A percentile compares a stretch with the other conserved stretches of the same genome.
phyloP scores from a whole-genome alignment of 345 rosid genomes.

The Garcia nutans region DNA sequence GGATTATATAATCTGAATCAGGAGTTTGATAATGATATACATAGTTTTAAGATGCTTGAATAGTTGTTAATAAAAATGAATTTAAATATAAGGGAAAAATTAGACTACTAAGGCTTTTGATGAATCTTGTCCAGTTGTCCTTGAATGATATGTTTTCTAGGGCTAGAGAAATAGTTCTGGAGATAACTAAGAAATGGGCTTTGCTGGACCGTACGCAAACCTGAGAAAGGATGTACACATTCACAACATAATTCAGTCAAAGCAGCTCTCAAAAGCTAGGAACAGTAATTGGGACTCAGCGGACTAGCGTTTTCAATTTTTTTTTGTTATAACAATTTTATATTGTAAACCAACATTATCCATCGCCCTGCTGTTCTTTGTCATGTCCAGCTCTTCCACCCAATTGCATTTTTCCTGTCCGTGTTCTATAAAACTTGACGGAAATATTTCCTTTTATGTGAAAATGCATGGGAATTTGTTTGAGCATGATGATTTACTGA shows the following conservation, averaged over 20 bases:
- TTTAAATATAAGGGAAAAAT: background rate
- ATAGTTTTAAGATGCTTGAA: background rate
- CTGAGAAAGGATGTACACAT: background rate
- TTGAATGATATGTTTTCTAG: background rate
- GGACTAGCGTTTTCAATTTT: background rate
- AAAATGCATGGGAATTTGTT: constrained; percentile 2
- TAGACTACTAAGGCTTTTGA: background rate
- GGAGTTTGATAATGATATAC: background rate
- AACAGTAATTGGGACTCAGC: background rate
- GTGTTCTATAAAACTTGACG: background rate
- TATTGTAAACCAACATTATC: background rate
- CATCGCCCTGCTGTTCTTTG: background rate
- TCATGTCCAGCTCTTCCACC: constrained; percentile 12
- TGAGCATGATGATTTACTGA: background rate
- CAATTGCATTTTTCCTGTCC: background rate
- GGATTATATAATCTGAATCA: constrained; percentile 1
- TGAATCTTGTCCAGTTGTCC: background rate
- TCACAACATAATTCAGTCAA: constrained; percentile 2
- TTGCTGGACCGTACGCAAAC: background rate
- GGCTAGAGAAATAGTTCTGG: background rate
- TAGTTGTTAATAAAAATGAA: background rate
- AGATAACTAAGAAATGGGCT: background rate
- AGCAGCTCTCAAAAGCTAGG: constrained; percentile 1
- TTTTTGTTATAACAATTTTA: constrained; percentile 10
- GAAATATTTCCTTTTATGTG: background rate